Base-by-base conservation (phyloP, 2,329 filamentous ascomycete species). In the Clonostachys rhizophaga region DNA sequence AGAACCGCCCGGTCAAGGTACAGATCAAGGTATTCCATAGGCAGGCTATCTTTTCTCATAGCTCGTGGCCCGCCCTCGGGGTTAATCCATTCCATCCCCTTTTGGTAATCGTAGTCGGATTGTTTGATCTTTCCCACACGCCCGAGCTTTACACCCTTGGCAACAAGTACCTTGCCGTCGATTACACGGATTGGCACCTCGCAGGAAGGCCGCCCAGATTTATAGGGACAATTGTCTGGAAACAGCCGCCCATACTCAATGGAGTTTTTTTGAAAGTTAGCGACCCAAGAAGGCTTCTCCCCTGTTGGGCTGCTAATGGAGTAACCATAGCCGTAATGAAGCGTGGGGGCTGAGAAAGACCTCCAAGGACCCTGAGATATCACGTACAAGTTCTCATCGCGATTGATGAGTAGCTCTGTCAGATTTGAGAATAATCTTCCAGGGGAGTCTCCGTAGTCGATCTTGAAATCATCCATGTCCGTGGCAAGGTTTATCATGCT, bases 291-390 rank as follows among this genome's bases (percentile, higher is more conserved):
- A n/a, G 36, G 36, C 14, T 39, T n/a, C 14, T 18, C 36, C 36
- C 8, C 24, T 30, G 9, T 30, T 30, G 24, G 24, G 24, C 9
- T 10, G 24, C 8, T 30, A 9, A 30, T 9, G 10, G 24, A 30
- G 24, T 30, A 30, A 10, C 24, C 24, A 34, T 24, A 18, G 40
- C 40, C 10, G 24, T 1, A 4, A 30, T 30, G 9, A 30, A 30
- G 4, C 24, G 24, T 30, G 24, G 2, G 3, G 24, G 24, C 24
- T 30, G 8, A 6, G 24, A 30, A 30, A 30, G 24, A 30, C 11
- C 17, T 20, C 45, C 45, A 47, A n/a, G 45, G 45, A n/a, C 40
- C 36, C 17, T 43, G 45, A 34, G 33, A 47, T 9, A 47, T 36
- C 5, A 47, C 39, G 33, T 47, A 20, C 13, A 47, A 34, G 20